phyloP scores from a whole-genome alignment of 1,139 yeast species.

The Wickerhamiella pararugosa region DNA sequence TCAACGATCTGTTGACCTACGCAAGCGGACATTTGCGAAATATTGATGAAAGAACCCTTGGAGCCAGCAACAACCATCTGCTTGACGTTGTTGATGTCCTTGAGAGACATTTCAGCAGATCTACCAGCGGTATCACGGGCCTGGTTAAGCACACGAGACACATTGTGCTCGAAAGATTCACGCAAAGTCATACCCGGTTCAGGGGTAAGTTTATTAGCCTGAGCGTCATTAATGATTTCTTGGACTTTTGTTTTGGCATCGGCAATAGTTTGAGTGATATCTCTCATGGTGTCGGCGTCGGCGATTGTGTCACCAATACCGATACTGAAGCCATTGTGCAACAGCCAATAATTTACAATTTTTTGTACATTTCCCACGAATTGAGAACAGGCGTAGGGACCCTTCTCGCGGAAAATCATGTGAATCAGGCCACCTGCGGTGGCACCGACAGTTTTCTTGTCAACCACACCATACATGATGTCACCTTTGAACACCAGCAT shows the following conservation, averaged over 20 bases:
- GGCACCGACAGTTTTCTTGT: conserved; percentile 96
- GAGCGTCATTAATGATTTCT: conserved; percentile 84
- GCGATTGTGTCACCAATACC: conserved; percentile 99
- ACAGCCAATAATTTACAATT: conserved; percentile 89
- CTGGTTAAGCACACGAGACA: conserved; percentile 85
- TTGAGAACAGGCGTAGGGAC: conserved; percentile 78
- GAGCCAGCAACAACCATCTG: conserved; percentile 99
- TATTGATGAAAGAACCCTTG: conserved; percentile 95
- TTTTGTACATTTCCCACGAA: conserved; percentile 88
- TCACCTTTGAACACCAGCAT: conserved; percentile 89
- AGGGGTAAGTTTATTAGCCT: conserved; percentile 71
- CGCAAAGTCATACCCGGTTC: conserved; percentile 99
- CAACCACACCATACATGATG: conserved; percentile 92
- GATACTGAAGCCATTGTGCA: conserved; percentile 93
- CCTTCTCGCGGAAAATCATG: conserved; percentile 95
- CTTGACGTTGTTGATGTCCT: conserved; percentile 87
- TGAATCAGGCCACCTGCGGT: conserved; percentile 97
- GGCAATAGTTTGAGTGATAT: conserved; percentile 81
- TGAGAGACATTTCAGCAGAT: conserved; percentile 91
- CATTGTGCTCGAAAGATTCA: conserved; percentile 96
- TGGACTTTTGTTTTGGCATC: conserved; percentile 89
- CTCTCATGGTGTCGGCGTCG: conserved; percentile 88
- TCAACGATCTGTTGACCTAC: conserved; percentile 99
- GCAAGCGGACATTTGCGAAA: conserved; percentile 99
- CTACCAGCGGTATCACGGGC: conserved; percentile 99